Base-by-base conservation (phyloP, 768 basidiomycete species). In the Kondoa subrosea region DNA sequence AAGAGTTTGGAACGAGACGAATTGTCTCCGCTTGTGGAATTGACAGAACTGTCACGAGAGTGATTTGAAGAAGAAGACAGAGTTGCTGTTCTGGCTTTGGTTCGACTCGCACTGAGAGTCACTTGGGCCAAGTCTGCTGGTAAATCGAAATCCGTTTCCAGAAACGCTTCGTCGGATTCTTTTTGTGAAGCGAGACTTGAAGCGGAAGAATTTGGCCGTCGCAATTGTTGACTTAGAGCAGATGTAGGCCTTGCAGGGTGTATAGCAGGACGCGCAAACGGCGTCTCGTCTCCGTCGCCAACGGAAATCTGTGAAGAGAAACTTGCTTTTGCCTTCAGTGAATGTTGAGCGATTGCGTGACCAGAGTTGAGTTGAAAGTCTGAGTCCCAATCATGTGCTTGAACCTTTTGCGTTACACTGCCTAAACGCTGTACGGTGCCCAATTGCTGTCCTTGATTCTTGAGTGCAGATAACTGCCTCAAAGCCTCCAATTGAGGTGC, bases 91-190 rank as follows among this genome's bases (percentile, higher is more conserved):
- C 60, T 4, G 27, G 31, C 27, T 29, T 67, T 68, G 40, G 16
- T 56, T 26, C 64, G 14, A 30, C 21, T 12, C 17, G 67, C n/a
- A 14, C 69, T 58, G 26, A 72, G 29, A 21, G 26, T 56, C 62
- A 72, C 40, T 2, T 59, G 34, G 12, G 65, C 57, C 15, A 66
- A 29, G 17, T 29, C 40, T 3, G 50, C 25, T 0, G 71, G 71
- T 0, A 72, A 64, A 15, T 72, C 71, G 29, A 72, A 72, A n/a
- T 70, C 71, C 32, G 56, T 66, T 12, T 70, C 69, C 2, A 70
- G 56, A 25, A 69, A 61, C 1, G 29, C 60, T 17, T 57, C 62
- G 3, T 66, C 34, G 17, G 29, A 27, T 30, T 31, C 58, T 4
- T 69, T 17, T 30, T 27, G 30, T 4, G 62, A 33, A 16, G 62